phyloP scores from a whole-genome alignment of 1,139 yeast genomes.

The Protomyces inouyei region DNA sequence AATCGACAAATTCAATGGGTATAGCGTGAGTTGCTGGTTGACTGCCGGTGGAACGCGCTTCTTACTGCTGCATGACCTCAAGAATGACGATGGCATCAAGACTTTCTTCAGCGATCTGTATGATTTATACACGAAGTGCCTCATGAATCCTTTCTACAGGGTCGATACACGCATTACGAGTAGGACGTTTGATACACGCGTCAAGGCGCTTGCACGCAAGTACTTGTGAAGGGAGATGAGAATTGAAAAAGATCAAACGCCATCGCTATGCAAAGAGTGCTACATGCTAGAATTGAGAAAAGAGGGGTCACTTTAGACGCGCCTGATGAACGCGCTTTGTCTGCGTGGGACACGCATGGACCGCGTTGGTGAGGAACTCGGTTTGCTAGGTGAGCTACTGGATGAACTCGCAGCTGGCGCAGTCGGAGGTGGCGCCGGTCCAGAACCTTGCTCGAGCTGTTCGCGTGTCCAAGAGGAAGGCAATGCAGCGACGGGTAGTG shows the following conservation, averaged over 20 bases:
- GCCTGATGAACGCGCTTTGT: background rate
- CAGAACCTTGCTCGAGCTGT: background rate
- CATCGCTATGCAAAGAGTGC: too few species aligned
- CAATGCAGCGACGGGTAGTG: background rate
- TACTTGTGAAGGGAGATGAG: slow-evolving; percentile 49
- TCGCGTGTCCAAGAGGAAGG: background rate
- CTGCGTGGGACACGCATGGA: background rate
- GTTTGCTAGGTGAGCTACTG: background rate
- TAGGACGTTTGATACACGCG: slow-evolving; percentile 69
- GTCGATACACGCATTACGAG: slow-evolving; percentile 70
- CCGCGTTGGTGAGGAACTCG: background rate
- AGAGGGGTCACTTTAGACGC: background rate
- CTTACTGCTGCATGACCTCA: slow-evolving; percentile 65
- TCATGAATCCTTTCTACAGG: slow-evolving; percentile 80
- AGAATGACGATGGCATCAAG: slow-evolving; percentile 66
- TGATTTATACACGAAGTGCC: slow-evolving; percentile 79
- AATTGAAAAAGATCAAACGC: background rate
- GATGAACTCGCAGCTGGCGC: background rate
- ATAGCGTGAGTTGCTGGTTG: slow-evolving; percentile 70
- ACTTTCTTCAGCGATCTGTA: slow-evolving; percentile 81
- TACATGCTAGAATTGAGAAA: too few species aligned
- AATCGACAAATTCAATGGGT: slow-evolving; percentile 81
- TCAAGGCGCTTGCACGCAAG: slow-evolving; percentile 68
- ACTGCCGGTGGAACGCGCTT: slow-evolving; percentile 72
- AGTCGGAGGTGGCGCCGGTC: background rate